Percentiles rank a stretch among this genome's conserved stretches.
These are phyloP conservation scores for Ustilago hordei DNA, from an alignment of 1,284 basidiomycete species.

Conservation along the genomic window DNA sequence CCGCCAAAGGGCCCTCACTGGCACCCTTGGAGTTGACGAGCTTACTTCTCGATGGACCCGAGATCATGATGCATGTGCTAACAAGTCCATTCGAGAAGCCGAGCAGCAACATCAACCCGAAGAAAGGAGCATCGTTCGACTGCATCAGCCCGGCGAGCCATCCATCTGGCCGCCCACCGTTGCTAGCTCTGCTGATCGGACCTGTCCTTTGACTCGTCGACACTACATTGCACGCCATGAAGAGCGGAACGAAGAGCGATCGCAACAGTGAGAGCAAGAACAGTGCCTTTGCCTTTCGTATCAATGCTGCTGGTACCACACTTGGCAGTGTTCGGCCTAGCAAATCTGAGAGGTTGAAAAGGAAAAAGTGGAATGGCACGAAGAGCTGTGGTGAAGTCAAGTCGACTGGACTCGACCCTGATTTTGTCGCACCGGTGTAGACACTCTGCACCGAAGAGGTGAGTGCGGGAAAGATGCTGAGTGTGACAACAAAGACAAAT, in stretches of 20 bases:
- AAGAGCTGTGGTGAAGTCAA: constrained; percentile 60
- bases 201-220: constrained; percentile 38
- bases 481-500: constrained; percentile 52
- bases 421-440: constrained; percentile 24
- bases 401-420: constrained; percentile 18
- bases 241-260: constrained; percentile 54
- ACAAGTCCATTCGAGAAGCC: constrained; percentile 61
- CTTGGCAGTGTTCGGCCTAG: constrained; percentile 57
- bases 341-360: constrained; percentile 61
- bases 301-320: constrained; percentile 27
- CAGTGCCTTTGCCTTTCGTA: constrained; percentile 28
- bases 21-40: constrained; percentile 44
- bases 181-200: constrained; percentile 13
- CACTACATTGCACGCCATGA: constrained; percentile 58
- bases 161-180: neutral
- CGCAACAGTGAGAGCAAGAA: constrained; percentile 41
- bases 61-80: constrained; percentile 59
- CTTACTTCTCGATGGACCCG: constrained; percentile 45
- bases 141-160: constrained; percentile 36
- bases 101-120: constrained; percentile 51
- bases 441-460: constrained; percentile 59
- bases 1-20: constrained; percentile 47
- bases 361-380: constrained; percentile 61
- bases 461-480: constrained; percentile 60
- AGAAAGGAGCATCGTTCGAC: constrained; percentile 56